Conservation (phyloP, 2,329 filamentous ascomycete genomes). For the Leptographium flavum region DNA sequence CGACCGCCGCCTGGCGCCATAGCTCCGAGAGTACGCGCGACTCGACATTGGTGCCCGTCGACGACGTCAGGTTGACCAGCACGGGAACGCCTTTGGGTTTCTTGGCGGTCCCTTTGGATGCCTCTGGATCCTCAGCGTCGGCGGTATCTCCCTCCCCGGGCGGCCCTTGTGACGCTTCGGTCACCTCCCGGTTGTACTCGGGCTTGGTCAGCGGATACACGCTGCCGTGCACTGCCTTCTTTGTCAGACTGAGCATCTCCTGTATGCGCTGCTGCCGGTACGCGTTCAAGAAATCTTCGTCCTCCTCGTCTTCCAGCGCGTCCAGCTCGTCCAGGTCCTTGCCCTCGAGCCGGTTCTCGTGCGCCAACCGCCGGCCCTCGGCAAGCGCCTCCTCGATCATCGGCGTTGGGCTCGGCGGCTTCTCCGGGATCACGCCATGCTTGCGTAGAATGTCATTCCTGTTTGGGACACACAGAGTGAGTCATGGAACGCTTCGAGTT, state of each 20-base stretch:
- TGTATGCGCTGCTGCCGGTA: slow-evolving; percentile 81
- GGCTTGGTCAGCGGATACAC: slow-evolving; percentile 93
- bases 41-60: slow-evolving; percentile 67
- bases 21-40: slow-evolving; percentile 71
- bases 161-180: slow-evolving; percentile 56
- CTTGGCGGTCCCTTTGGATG: background rate
- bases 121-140: too few species aligned
- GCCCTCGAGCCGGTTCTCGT: slow-evolving; percentile 85
- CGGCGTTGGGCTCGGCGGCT: slow-evolving; percentile 85
- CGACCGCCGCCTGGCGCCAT: slow-evolving; percentile 69
- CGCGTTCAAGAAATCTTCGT: slow-evolving; percentile 76
- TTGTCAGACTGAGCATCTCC: slow-evolving; percentile 62
- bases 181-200: slow-evolving; percentile 83
- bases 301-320: slow-evolving; percentile 88
- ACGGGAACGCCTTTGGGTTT: slow-evolving; percentile 32
- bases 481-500: background rate
- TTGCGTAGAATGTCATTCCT: slow-evolving; percentile 98
- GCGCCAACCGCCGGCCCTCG: slow-evolving; percentile 67
- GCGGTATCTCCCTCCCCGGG: too few species aligned
- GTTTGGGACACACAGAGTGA: slow-evolving; percentile 1
- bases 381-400: slow-evolving; percentile 89
- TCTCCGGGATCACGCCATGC: slow-evolving; percentile 95
- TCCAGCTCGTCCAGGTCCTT: slow-evolving; percentile 91
- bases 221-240: slow-evolving; percentile 69
- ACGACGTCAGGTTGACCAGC: slow-evolving; percentile 70